These are phyloP conservation scores for Limnomonas spitsbergensis DNA, from an alignment of 139 green algal species.

Conservation along the genomic window DNA sequence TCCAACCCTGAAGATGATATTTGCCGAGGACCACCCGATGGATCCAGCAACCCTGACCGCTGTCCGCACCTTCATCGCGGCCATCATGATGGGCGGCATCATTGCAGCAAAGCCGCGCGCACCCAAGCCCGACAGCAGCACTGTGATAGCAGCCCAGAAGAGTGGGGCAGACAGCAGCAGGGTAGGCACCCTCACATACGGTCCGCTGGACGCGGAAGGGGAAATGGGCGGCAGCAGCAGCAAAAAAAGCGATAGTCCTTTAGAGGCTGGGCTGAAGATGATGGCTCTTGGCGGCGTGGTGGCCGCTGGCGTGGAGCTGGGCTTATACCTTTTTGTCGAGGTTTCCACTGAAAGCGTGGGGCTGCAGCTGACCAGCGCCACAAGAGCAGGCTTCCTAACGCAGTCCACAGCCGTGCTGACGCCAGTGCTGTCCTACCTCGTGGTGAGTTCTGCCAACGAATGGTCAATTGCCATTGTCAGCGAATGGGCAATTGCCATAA, in stretches of 20 bases:
- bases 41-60: slow-evolving; percentile 35
- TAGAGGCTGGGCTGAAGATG: too few species aligned
- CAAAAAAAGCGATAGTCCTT: too few species aligned
- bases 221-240: too few species aligned
- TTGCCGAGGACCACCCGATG: background rate
- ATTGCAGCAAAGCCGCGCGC: too few species aligned
- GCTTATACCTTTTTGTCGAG: slow-evolving; percentile 47
- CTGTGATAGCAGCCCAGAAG: too few species aligned
- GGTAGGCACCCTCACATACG: too few species aligned
- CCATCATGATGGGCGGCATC: too few species aligned
- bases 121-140: too few species aligned
- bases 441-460: slow-evolving; percentile 22
- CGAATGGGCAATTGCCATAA: too few species aligned
- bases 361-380: slow-evolving; percentile 39
- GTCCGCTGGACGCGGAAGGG: too few species aligned
- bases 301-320: slow-evolving; percentile 25
- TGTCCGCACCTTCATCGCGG: slow-evolving; percentile 25
- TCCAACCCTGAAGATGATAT: slow-evolving; percentile 10
- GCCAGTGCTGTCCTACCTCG: slow-evolving; percentile 45
- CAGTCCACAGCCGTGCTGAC: slow-evolving; percentile 50
- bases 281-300: background rate
- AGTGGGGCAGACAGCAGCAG: too few species aligned
- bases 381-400: slow-evolving; percentile 52
- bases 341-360: slow-evolving; percentile 25
- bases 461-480: too few species aligned